Evolutionary conservation across 257 asterid species (phyloP), one percentile per base, ranked within the genome.

Genomic region (Penstemon eatonii): DNA sequence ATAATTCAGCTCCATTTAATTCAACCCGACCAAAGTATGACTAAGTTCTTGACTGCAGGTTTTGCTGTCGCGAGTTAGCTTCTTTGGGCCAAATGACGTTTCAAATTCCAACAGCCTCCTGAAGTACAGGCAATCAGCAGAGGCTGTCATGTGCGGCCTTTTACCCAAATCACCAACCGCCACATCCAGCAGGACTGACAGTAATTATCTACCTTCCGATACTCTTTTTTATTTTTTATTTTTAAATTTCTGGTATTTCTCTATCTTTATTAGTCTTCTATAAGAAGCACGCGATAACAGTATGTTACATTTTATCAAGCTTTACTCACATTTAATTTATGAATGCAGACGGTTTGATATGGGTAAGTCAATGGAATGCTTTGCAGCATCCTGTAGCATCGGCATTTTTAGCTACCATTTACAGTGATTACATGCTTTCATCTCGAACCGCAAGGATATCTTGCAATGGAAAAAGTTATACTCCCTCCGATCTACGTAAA

Each of bases 351-450:
- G 98, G 98, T 43, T 75, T 93, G 52, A 78, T 90, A 76, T 93
- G 97, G 96, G 82, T 93, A 15, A 85, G 83, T 54, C 79, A 91
- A 60, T 93, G 97, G 99, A 84, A 93, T 45, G 76, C 99, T 7
- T 78, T 93, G 80, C 96, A 88, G 77, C 97, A 90, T 36, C 95
- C 99, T 0, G 96, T 88, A 65, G 89, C 96, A 6, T 83, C 96
- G 1, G 90, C 96, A 4, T 90, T 93, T 80, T 73, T 93, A 56
- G 97, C 96, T 0, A 76, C 84, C 8, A 39, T 93, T 9, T 93
- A 84, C 68, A 84, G 96, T 36, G 92, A 90, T 72, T 93, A 90
- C 82, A 93, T 93, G 99, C 82, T 75, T 33, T 49, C 92, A 50
- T 80, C 99, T 42, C 73, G 82, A 45, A 84, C 92, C n/a, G 72